Evolutionary conservation across 192 early-diverging fungal genomes (phyloP), one percentile per base, ranked within the genome.

Genomic region (Backusella liffmaniae): DNA sequence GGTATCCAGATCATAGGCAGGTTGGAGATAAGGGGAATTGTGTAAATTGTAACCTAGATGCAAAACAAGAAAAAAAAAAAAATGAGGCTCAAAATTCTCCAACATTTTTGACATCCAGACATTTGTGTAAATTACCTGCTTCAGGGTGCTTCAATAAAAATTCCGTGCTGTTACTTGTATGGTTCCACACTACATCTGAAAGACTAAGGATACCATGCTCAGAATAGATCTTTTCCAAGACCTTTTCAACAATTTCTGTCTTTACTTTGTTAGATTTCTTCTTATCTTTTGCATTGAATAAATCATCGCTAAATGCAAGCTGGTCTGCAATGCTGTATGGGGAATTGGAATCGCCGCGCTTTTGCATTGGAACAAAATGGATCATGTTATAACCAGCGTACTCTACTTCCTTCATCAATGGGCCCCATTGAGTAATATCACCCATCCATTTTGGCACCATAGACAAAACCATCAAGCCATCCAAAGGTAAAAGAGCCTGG

Each of bases 171-270:
- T 90, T 91, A 29, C 96, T 93, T 23, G 97, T 99, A 84, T 99
- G 98, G 85, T 99, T 99, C 96, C 96, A 99, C 3, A 99, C 98
- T 75, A 99, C 90, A 84, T 99, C 98, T 10, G 96, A 96, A 46
- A 94, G 83, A 49, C 89, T 90, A 46, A 99, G 84, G 67, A 97
- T 86, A 0, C 88, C 89, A 81, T 90, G 90, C 36, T 90, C 86
- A 9, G 88, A 79, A 69, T 89, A 83, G 72, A 96, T 91, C 34
- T 76, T 76, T 42, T 75, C 71, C 34, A 97, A 66, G 29, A 79
- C 76, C 0, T 82, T 76, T 41, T 88, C 79, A 56, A 97, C 76
- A 66, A 90, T 85, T 34, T 84, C 82, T 6, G 35, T 67, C 76
- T 92, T 89, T 74, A 93, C 91, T 18, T 90, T 82, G 41, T 89